These are phyloP conservation scores for Aspergillus ochraceoroseus DNA, from an alignment of 2,329 filamentous ascomycete genomes.

Conservation along the genomic window DNA sequence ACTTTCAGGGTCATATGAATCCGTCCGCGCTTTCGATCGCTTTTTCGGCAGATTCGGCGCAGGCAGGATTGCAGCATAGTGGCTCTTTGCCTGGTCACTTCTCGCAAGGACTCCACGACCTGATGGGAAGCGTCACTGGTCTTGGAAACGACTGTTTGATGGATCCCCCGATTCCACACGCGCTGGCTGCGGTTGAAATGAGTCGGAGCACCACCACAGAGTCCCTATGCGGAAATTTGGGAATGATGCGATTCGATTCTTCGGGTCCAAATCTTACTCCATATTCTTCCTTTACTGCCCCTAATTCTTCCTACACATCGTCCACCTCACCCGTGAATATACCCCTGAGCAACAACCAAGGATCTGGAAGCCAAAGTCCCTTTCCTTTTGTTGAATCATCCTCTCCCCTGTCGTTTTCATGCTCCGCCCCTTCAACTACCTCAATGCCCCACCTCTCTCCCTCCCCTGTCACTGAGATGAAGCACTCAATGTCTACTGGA, in stretches of 20 bases:
- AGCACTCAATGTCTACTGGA: conserved; percentile 46
- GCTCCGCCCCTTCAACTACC: conserved; percentile 35
- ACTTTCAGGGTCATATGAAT: conserved; percentile 22
- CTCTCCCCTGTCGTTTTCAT: conserved; percentile 33
- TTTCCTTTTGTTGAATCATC: conserved; percentile 31
- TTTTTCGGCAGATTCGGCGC: conserved; percentile 24
- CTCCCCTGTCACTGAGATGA: conserved; percentile 48
- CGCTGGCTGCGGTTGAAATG: conserved; percentile 40
- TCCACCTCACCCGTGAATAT: conserved; percentile 31
- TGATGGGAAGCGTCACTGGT: conserved; percentile 9
- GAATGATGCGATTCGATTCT: conserved; percentile 45
- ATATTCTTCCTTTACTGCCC: conserved; percentile 27
- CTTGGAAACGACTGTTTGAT: conserved; percentile 15
- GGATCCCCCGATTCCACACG: conserved; percentile 26
- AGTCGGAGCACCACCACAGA: conserved; percentile 45
- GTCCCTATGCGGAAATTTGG: conserved; percentile 41
- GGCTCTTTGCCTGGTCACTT: conserved; percentile 18
- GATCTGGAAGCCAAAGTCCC: conserved; percentile 22
- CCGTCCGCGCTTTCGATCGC: conserved; percentile 26
- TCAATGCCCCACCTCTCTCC: conserved; percentile 32
- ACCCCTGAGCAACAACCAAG: conserved; percentile 24
- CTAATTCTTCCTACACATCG: conserved; percentile 27
- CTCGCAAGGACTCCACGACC: conserved; percentile 22
- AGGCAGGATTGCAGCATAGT: conserved; percentile 23
- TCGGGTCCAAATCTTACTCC: conserved; percentile 36